A percentile compares a stretch with the other conserved stretches of the same genome.
phyloP scores from a whole-genome alignment of 2,329 filamentous ascomycete genomes.

The Verticillium alfalfae region DNA sequence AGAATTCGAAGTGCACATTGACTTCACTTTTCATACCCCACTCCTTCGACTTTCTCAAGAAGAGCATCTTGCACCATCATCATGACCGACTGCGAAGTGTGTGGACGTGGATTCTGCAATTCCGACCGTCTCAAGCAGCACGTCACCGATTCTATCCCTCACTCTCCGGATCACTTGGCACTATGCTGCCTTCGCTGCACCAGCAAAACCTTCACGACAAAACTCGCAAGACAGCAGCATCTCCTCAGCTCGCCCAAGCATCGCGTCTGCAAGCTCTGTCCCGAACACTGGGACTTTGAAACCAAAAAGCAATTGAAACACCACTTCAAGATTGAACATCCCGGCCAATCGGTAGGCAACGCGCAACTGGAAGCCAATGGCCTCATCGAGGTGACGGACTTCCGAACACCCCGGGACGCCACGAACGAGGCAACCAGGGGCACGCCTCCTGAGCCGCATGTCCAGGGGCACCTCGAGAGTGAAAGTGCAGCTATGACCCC shows the following conservation, averaged over 20 bases:
- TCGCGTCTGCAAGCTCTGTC: not conserved
- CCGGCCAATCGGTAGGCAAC: not conserved
- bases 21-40: too few relatives aligned
- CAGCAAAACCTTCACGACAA: not conserved
- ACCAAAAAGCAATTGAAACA: not conserved
- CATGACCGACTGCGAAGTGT: too few relatives aligned
- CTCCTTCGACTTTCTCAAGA: too few relatives aligned
- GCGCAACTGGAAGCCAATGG: not conserved
- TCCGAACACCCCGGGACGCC: not conserved
- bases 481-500: slow-evolving; percentile 6
- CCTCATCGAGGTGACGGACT: not conserved
- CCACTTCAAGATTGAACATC: not conserved
- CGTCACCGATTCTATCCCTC: not conserved
- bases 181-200: not conserved
- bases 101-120: not conserved
- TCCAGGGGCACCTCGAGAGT: not conserved
- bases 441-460: not conserved
- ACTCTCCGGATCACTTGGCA: not conserved
- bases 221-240: not conserved
- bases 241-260: not conserved
- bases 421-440: not conserved
- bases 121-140: not conserved
- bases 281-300: not conserved
- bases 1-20: too few relatives aligned
- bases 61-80: too few relatives aligned